These are phyloP conservation scores for Russula earlei DNA, from an alignment of 768 basidiomycete genomes.

Conservation along the genomic window DNA sequence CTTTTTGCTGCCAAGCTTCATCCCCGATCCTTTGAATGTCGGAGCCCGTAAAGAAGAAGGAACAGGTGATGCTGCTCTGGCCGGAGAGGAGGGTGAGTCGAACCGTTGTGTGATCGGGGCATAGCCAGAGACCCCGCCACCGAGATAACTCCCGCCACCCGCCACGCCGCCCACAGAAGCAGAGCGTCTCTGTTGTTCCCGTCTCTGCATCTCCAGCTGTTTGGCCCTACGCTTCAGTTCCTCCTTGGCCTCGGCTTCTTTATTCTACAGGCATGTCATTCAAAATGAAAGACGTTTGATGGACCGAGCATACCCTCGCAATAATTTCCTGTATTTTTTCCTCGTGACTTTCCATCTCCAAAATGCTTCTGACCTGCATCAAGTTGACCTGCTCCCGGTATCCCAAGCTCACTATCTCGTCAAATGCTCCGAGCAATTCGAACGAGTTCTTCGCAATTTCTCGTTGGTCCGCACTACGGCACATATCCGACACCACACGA, in stretches of 20 bases:
- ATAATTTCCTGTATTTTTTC: constrained; percentile 98
- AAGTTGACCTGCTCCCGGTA: constrained; percentile 72
- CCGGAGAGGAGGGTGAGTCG: constrained; percentile 47
- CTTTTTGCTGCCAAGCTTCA: constrained; percentile 95
- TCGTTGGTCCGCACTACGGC: constrained; percentile 75
- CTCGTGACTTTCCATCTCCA: constrained; percentile 89
- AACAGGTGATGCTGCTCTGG: constrained; percentile 37
- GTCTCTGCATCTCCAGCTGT: constrained; percentile 94
- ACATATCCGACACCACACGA: constrained; percentile 87
- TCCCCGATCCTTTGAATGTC: constrained; percentile 88
- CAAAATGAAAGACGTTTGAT: not conserved
- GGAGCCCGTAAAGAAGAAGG: constrained; percentile 50
- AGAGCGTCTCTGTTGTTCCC: constrained; percentile 82
- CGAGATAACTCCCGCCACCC: constrained; percentile 49
- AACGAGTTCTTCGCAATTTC: constrained; percentile 89
- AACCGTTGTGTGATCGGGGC: constrained; percentile 57
- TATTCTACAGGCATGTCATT: constrained; percentile 51
- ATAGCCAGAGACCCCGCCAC: constrained; percentile 63
- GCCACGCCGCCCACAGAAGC: constrained; percentile 35
- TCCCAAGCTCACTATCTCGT: constrained; percentile 90
- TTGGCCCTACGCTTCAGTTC: constrained; percentile 97
- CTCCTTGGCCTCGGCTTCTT: constrained; percentile 98
- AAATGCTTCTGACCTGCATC: constrained; percentile 65
- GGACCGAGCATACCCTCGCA: constrained; percentile 53
- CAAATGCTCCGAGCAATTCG: constrained; percentile 90